Evolutionary conservation across 202 grass and related monocot genomes (phyloP).

Genomic region (Schoenoplectus tabernaemontani): DNA sequence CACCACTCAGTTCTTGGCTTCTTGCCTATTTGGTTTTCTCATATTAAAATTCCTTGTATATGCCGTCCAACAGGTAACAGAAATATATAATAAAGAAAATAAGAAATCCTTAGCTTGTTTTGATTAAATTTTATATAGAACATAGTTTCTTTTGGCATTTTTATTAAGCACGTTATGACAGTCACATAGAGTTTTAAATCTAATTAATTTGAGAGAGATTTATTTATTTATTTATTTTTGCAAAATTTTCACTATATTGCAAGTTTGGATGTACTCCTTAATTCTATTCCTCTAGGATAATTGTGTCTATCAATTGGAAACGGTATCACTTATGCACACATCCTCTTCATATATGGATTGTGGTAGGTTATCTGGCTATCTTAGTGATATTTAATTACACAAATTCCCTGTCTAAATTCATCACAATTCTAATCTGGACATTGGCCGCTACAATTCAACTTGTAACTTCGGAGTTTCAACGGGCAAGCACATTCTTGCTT

Average conservation of each 20-base stretch:
- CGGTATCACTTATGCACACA: conserved; percentile 74
- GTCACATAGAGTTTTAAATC: too few species aligned
- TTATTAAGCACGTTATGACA: not conserved
- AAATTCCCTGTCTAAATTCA: not conserved
- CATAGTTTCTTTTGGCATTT: not conserved
- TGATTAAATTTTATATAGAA: not conserved
- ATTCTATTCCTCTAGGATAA: conserved; percentile 43
- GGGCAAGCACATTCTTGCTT: not conserved
- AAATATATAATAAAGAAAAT: conserved; percentile 4
- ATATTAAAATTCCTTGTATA: not conserved
- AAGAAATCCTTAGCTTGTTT: not conserved
- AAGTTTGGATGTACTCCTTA: conserved; percentile 10
- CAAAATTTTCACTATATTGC: not conserved
- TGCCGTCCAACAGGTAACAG: not conserved
- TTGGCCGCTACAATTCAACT: not conserved
- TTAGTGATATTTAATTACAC: not conserved
- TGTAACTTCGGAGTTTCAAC: not conserved
- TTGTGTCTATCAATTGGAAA: conserved; percentile 96
- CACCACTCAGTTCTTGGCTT: too few species aligned
- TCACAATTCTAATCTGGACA: not conserved
- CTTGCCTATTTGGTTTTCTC: not conserved
- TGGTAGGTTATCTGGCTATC: conserved; percentile 38
- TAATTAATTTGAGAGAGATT: too few species aligned
- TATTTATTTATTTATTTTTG: too few species aligned
- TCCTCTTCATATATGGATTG: conserved; percentile 96